Percentiles rank a stretch among this genome's conserved stretches.
phyloP scores from a whole-genome alignment of 768 basidiomycete genomes.

The Tylopilus vinaceipallidus region DNA sequence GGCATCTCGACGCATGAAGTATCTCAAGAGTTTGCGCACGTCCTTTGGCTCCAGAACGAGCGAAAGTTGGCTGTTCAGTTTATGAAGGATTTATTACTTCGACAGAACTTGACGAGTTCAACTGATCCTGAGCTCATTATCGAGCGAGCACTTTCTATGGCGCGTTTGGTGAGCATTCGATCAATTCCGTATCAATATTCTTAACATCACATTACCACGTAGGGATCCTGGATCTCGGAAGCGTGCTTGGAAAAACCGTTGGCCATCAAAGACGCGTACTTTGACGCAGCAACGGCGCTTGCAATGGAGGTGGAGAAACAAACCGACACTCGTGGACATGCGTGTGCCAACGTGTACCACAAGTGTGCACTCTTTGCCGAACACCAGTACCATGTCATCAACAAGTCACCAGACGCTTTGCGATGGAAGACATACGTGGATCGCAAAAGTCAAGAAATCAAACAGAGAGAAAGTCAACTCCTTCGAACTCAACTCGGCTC shows the following conservation, averaged over 20 bases:
- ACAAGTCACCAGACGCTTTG: slow-evolving; percentile 66
- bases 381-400: slow-evolving; percentile 71
- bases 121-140: slow-evolving; percentile 15
- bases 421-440: slow-evolving; percentile 70
- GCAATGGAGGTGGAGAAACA: slow-evolving; percentile 26
- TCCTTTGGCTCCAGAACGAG: slow-evolving; percentile 87
- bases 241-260: slow-evolving; percentile 80
- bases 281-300: slow-evolving; percentile 55
- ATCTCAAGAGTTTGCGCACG: slow-evolving; percentile 81
- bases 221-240: slow-evolving; percentile 92
- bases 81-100: slow-evolving; percentile 42
- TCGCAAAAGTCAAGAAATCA: slow-evolving; percentile 71
- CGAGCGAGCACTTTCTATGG: slow-evolving; percentile 46
- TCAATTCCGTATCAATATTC: neutral
- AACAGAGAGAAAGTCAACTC: slow-evolving; percentile 43
- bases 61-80: slow-evolving; percentile 79
- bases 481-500: slow-evolving; percentile 18
- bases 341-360: slow-evolving; percentile 62
- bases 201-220: neutral
- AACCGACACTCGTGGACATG: slow-evolving; percentile 17
- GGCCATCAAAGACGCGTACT: slow-evolving; percentile 68
- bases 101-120: slow-evolving; percentile 11
- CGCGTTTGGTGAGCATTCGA: slow-evolving; percentile 56
- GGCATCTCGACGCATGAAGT: slow-evolving; percentile 46
- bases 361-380: slow-evolving; percentile 91